Percentiles rank a stretch among this genome's conserved stretches.
Evolutionary conservation across 2,329 filamentous ascomycete genomes (phyloP).

Genomic region (Fusarium cicatricum): DNA sequence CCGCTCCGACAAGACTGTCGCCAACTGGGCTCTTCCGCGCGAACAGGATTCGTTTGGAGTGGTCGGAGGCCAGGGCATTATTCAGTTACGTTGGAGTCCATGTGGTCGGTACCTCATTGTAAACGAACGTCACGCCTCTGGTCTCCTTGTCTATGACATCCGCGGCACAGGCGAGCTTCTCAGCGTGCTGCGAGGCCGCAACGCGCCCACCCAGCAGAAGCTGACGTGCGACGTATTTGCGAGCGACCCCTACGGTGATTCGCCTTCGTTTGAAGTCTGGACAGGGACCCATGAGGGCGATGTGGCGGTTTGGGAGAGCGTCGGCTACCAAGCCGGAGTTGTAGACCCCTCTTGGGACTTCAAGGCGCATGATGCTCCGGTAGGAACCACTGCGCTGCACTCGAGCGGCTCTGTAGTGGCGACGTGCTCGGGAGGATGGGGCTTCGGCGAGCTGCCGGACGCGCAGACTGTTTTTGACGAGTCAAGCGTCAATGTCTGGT

Average conservation of each 20-base stretch:
- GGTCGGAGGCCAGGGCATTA: conserved; percentile 69
- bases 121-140: conserved; percentile 64
- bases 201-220: conserved; percentile 62
- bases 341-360: conserved; percentile 59
- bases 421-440: conserved; percentile 66
- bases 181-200: conserved; percentile 60
- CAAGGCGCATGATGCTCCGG: conserved; percentile 55
- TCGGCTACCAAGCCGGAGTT: conserved; percentile 58
- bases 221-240: conserved; percentile 64
- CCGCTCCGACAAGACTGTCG: conserved; percentile 61
- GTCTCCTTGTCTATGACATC: conserved; percentile 69
- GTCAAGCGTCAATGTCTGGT: conserved; percentile 40
- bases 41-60: conserved; percentile 66
- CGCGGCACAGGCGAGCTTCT: conserved; percentile 66
- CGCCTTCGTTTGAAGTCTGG: conserved; percentile 67
- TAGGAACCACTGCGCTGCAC: conserved; percentile 62
- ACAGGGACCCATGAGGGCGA: conserved; percentile 63
- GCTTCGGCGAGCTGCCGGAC: conserved; percentile 20
- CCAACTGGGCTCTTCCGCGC: conserved; percentile 68
- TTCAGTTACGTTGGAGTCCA: conserved; percentile 68
- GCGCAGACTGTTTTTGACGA: conserved; percentile 34
- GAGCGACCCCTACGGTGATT: conserved; percentile 41
- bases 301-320: conserved; percentile 66
- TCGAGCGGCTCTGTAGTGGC: conserved; percentile 63
- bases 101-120: conserved; percentile 71